A percentile compares a stretch with the other conserved stretches of the same genome.
Evolutionary conservation across 2,329 filamentous ascomycete genomes (phyloP).

Genomic region (Talaromyces atroroseus): DNA sequence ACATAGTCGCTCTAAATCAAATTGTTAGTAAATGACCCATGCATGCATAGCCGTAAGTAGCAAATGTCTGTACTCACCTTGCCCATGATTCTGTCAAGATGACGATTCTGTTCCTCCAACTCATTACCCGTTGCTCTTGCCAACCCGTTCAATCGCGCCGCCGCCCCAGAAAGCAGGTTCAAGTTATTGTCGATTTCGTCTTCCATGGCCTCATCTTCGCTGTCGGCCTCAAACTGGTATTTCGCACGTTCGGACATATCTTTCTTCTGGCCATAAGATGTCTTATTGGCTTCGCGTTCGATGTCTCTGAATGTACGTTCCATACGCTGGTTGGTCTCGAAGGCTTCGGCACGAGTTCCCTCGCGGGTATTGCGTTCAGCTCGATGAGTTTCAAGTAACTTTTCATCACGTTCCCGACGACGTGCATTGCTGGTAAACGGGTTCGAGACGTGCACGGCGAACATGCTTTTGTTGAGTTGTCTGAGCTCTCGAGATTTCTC

Average conservation of each 20-base stretch:
- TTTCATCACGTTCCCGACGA: conserved; percentile 59
- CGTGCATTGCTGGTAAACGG: conserved; percentile 69
- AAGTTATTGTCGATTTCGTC: conserved; percentile 65
- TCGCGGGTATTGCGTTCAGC: conserved; percentile 53
- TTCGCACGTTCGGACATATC: conserved; percentile 61
- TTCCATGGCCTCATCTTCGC: conserved; percentile 63
- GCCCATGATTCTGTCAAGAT: conserved; percentile 68
- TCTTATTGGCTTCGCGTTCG: conserved; percentile 48
- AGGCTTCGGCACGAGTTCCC: conserved; percentile 51
- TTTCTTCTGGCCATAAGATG: conserved; percentile 46
- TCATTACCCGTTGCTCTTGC: conserved; percentile 70
- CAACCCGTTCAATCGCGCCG: conserved; percentile 65
- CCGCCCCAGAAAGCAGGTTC: conserved; percentile 55
- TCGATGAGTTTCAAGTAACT: conserved; percentile 61
- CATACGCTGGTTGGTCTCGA: conserved; percentile 49
- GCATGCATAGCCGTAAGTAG: not conserved
- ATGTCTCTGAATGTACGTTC: conserved; percentile 63
- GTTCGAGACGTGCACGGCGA: conserved; percentile 72
- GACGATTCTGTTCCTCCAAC: conserved; percentile 69
- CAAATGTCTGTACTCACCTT: conserved; percentile 55
- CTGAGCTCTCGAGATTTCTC: conserved; percentile 79
- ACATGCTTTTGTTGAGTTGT: conserved; percentile 84
- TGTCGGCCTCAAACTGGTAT: conserved; percentile 74
- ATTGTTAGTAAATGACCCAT: conserved; percentile 18
- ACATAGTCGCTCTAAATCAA: conserved; percentile 67